Base-by-base conservation (phyloP, 2,329 filamentous ascomycete species). In the Tolypocladium album region DNA sequence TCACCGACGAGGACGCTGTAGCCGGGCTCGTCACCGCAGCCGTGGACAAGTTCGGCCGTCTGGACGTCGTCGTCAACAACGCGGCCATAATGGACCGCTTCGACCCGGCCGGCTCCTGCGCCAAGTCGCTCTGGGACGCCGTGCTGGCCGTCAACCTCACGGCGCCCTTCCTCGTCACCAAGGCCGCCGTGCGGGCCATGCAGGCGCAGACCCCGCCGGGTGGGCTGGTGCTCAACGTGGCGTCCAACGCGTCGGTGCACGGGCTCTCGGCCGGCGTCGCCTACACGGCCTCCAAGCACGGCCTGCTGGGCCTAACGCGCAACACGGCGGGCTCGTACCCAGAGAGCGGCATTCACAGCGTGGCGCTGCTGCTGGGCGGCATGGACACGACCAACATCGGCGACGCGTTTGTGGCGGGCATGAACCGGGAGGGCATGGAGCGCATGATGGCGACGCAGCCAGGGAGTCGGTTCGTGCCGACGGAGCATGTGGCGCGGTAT, bases 1-100 rank as follows among this genome's bases (percentile, higher is more conserved):
- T 68, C n/a, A 59, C 60, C 20, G 59, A 67, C 56, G 63, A 75
- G 22, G 59, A 56, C 2, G 62, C 65, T 1, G 63, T 68, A 42
- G 34, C 66, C 2, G 63, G 60, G 0, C 75, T 71, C 45, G 45
- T 69, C 15, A 59, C 61, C 11, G 42, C 59, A 3, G 56, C 65
- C 13, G 58, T 67, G 7, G 57, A 59, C 8, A 63, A 64, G n/a
- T 69, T 70, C 45, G 64, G 65, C 55, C 62, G 62, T n/a, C 62
- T 73, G 3, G 83, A 87, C 68, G 72, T 84, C n/a, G 72, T 86
- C 6, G 69, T 85, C 66, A 84, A 84, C 71, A 82, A 82, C 62
- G 82, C 82, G 12, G 83, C 79, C 27, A 74, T 85, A 60, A 80
- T 83, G 73, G 83, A 86, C 66, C 72, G 70, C 36, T 83, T 85